phyloP scores from a whole-genome alignment of 1,284 basidiomycete species.

The Ustilago esculenta region DNA sequence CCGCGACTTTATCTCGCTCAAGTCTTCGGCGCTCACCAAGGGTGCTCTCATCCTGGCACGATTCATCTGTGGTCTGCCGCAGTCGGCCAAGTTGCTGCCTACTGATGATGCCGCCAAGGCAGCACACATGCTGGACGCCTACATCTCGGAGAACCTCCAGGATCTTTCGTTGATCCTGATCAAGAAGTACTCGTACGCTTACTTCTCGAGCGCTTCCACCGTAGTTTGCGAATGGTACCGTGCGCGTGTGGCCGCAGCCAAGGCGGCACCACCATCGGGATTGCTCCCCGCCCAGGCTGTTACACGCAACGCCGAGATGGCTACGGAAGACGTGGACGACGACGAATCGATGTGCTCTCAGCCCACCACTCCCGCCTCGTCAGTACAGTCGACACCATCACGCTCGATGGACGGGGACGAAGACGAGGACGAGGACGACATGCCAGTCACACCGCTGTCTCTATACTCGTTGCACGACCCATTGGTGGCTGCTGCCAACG shows the following conservation, averaged over 20 bases:
- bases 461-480: constrained; percentile 63
- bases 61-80: constrained; percentile 72
- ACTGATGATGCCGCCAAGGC: constrained; percentile 44
- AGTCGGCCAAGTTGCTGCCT: constrained; percentile 27
- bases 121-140: constrained; percentile 83
- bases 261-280: constrained; percentile 24
- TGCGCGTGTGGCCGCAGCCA: constrained; percentile 30
- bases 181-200: constrained; percentile 95
- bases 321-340: constrained; percentile 45
- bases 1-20: constrained; percentile 87
- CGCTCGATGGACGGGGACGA: constrained; percentile 62
- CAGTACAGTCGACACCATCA: constrained; percentile 63
- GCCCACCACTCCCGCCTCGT: constrained; percentile 55
- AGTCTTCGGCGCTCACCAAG: constrained; percentile 85
- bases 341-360: constrained; percentile 59
- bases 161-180: constrained; percentile 90
- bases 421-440: constrained; percentile 64
- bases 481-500: constrained; percentile 44
- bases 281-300: constrained; percentile 48
- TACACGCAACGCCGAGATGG: constrained; percentile 30
- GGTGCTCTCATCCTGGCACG: constrained; percentile 89
- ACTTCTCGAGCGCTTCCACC: constrained; percentile 92
- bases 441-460: constrained; percentile 65
- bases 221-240: constrained; percentile 89
- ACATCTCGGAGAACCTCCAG: constrained; percentile 84